Evolutionary conservation across 1,284 basidiomycete genomes (phyloP).

Genomic region (Ustilago lituana): DNA sequence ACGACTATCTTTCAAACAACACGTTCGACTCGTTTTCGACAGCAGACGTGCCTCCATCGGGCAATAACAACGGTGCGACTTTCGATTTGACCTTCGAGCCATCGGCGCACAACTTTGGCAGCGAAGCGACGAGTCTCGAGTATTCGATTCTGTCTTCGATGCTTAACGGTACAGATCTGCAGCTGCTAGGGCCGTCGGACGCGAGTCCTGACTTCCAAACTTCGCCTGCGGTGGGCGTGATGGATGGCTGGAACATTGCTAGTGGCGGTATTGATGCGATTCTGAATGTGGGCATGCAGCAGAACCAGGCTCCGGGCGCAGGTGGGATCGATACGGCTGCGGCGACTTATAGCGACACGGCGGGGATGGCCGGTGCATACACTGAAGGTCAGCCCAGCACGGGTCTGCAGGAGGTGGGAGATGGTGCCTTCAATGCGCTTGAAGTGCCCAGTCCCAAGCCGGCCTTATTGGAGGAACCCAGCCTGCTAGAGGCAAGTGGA

Average conservation of each 20-base stretch:
- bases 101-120: constrained; percentile 78
- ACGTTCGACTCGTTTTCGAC: constrained; percentile 29
- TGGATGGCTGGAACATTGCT: constrained; percentile 54
- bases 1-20: constrained; percentile 49
- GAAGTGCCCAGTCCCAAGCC: constrained; percentile 53
- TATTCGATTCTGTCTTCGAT: constrained; percentile 92
- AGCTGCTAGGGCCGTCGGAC: constrained; percentile 36
- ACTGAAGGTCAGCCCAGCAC: constrained; percentile 7
- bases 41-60: constrained; percentile 11
- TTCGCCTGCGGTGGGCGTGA: constrained; percentile 49
- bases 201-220: constrained; percentile 54
- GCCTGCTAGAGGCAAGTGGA: neutral
- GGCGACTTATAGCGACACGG: constrained; percentile 39
- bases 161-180: constrained; percentile 69
- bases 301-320: constrained; percentile 20
- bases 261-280: constrained; percentile 32
- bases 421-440: constrained; percentile 44
- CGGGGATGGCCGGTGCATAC: constrained; percentile 27
- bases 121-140: constrained; percentile 87
- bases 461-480: constrained; percentile 26
- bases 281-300: constrained; percentile 18
- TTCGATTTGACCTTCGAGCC: constrained; percentile 72
- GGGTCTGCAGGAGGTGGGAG: constrained; percentile 22
- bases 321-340: constrained; percentile 36
- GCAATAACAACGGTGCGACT: constrained; percentile 12